These are phyloP conservation scores for Lojkania enalia DNA, from an alignment of 2,329 filamentous ascomycete genomes.

Conservation along the genomic window DNA sequence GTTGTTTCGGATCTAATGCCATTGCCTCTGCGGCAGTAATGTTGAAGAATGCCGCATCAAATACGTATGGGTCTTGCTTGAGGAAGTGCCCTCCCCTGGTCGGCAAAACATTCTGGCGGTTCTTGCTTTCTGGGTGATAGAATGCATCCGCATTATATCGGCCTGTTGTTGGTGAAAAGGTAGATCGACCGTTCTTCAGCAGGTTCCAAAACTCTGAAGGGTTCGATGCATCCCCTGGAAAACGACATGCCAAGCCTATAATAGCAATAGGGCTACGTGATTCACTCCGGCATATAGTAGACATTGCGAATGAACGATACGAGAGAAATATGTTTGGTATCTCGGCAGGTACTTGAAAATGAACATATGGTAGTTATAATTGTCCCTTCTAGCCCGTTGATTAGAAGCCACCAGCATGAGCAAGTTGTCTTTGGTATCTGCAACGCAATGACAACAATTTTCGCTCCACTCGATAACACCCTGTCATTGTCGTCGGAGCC, in stretches of 20 bases:
- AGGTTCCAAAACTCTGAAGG: conserved; percentile 9
- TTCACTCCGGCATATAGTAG: too few species aligned
- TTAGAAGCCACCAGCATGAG: too few species aligned
- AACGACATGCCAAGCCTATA: conserved; percentile 18
- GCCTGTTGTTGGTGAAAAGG: neutral
- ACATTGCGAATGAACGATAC: too few species aligned
- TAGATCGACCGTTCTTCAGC: neutral
- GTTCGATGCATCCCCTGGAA: conserved; percentile 29
- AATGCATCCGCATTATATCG: neutral
- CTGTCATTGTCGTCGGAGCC: too few species aligned
- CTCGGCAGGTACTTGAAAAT: too few species aligned
- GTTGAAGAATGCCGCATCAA: conserved; percentile 38
- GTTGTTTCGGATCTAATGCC: conserved; percentile 29
- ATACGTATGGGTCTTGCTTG: conserved; percentile 31
- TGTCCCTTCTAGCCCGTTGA: too few species aligned
- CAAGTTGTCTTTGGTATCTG: too few species aligned
- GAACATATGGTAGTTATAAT: too few species aligned
- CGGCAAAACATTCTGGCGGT: conserved; percentile 37
- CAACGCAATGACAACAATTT: too few species aligned
- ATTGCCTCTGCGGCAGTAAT: conserved; percentile 20
- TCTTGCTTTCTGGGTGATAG: neutral
- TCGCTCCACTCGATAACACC: too few species aligned
- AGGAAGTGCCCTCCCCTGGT: conserved; percentile 47
- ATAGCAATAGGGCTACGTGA: conserved; percentile 8
- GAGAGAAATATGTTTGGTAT: too few species aligned